These are phyloP conservation scores for Trichoderma oligosporum DNA, from an alignment of 2,329 filamentous ascomycete genomes.

Conservation along the genomic window DNA sequence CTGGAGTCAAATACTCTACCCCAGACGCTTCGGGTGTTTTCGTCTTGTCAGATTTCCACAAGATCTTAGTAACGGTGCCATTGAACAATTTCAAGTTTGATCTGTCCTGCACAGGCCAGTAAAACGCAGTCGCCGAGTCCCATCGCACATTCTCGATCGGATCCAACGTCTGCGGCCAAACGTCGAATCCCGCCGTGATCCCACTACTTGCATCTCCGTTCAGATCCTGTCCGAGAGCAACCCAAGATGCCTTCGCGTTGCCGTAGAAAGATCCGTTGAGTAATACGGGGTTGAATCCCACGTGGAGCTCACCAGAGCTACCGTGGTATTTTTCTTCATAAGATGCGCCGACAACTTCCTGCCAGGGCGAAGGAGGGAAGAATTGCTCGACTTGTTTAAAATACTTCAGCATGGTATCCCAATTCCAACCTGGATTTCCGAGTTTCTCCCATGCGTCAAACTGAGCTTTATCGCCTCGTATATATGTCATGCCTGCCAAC, in stretches of 20 bases:
- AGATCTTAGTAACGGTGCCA: conserved; percentile 35
- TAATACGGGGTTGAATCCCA: conserved; percentile 36
- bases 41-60: conserved; percentile 26
- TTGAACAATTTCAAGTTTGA: conserved; percentile 39
- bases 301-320: conserved; percentile 33
- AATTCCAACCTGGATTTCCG: conserved; percentile 30
- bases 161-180: conserved; percentile 41
- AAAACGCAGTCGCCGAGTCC: conserved; percentile 42
- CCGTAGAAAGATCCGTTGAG: conserved; percentile 33
- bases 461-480: conserved; percentile 41
- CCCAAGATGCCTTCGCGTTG: conserved; percentile 32
- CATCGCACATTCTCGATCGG: conserved; percentile 34
- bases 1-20: conserved; percentile 35
- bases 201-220: conserved; percentile 41
- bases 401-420: conserved; percentile 30
- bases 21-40: conserved; percentile 28
- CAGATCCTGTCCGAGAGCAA: conserved; percentile 29
- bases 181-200: conserved; percentile 35
- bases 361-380: conserved; percentile 32
- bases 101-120: conserved; percentile 35
- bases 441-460: conserved; percentile 29
- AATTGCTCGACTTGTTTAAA: conserved; percentile 41
- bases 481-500: conserved; percentile 43
- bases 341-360: conserved; percentile 34
- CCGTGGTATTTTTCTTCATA: conserved; percentile 37